Evolutionary conservation across 495 filamentous ascomycete genomes (phyloP).

Genomic region (Podospora australis): DNA sequence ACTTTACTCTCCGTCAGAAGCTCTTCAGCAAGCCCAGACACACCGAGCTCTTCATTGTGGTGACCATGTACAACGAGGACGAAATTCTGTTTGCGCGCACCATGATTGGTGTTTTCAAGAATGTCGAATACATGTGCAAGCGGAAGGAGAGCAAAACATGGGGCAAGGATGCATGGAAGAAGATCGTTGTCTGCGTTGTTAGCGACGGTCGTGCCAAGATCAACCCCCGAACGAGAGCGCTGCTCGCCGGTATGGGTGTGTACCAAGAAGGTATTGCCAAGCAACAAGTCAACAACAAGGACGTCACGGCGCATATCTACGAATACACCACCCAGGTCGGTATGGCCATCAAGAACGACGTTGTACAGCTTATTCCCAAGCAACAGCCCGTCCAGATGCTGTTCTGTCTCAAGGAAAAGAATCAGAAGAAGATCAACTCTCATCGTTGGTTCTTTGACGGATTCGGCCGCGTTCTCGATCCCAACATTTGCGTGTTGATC

Average conservation of each 20-base stretch:
- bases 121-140: conserved; percentile 94
- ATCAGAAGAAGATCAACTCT: conserved; percentile 99
- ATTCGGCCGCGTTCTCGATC: conserved; percentile 86
- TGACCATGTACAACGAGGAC: conserved; percentile 99
- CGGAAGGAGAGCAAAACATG: conserved; percentile 89
- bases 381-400: conserved; percentile 90
- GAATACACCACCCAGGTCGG: conserved; percentile 96
- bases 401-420: conserved; percentile 99
- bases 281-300: conserved; percentile 93
- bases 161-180: conserved; percentile 99
- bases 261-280: conserved; percentile 99
- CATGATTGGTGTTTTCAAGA: conserved; percentile 96
- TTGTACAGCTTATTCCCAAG: conserved; percentile 71
- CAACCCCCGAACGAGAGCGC: conserved; percentile 82
- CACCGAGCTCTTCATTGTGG: conserved; percentile 94
- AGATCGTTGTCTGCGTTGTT: conserved; percentile 97
- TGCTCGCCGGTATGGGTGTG: conserved; percentile 87
- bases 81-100: conserved; percentile 94
- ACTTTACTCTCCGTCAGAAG: conserved; percentile 89
- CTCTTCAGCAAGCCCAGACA: conserved; percentile 89
- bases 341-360: conserved; percentile 78
- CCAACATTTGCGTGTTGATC: conserved; percentile 93
- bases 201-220: conserved; percentile 99
- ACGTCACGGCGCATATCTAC: conserved; percentile 98
- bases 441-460: conserved; percentile 99